These are phyloP conservation scores for Tetrapisispora phaffii DNA, from an alignment of 805 yeast genomes.

Conservation along the genomic window DNA sequence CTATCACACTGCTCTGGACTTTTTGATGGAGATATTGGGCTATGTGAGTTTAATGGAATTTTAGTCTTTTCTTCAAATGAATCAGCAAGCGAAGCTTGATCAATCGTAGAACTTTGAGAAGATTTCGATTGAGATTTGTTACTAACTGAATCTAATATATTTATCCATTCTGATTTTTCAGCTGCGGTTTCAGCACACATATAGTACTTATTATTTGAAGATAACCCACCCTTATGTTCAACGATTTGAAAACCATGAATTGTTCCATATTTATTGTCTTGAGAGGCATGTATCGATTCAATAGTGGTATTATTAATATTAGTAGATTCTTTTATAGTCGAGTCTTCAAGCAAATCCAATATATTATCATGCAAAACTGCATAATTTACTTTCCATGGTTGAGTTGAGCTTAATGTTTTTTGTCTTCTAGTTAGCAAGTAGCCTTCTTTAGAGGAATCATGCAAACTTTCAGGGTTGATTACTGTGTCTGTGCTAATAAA, in stretches of 20 bases:
- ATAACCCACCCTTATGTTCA: slow-evolving; percentile 31
- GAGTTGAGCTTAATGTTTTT: slow-evolving; percentile 41
- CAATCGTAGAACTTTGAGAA: neutral
- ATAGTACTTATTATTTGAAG: slow-evolving; percentile 39
- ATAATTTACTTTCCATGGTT: slow-evolving; percentile 60
- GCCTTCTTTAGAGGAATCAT: slow-evolving; percentile 53
- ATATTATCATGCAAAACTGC: slow-evolving; percentile 54
- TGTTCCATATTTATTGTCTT: slow-evolving; percentile 25
- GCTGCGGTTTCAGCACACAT: slow-evolving; percentile 69
- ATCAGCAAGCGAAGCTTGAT: neutral
- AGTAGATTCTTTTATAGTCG: slow-evolving; percentile 39
- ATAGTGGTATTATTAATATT: slow-evolving; percentile 27
- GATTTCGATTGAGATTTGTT: neutral
- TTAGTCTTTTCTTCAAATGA: neutral
- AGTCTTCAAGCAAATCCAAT: slow-evolving; percentile 48
- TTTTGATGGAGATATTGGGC: neutral
- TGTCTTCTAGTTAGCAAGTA: slow-evolving; percentile 53
- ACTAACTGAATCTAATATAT: neutral
- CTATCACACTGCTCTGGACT: neutral
- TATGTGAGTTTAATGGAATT: neutral
- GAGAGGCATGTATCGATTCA: slow-evolving; percentile 25
- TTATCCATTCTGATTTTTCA: slow-evolving; percentile 64
- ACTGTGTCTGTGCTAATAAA: slow-evolving; percentile 61
- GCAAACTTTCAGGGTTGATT: slow-evolving; percentile 44
- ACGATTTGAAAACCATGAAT: slow-evolving; percentile 24